phyloP scores from a whole-genome alignment of 768 basidiomycete species.

The Tulasnella sp. region DNA sequence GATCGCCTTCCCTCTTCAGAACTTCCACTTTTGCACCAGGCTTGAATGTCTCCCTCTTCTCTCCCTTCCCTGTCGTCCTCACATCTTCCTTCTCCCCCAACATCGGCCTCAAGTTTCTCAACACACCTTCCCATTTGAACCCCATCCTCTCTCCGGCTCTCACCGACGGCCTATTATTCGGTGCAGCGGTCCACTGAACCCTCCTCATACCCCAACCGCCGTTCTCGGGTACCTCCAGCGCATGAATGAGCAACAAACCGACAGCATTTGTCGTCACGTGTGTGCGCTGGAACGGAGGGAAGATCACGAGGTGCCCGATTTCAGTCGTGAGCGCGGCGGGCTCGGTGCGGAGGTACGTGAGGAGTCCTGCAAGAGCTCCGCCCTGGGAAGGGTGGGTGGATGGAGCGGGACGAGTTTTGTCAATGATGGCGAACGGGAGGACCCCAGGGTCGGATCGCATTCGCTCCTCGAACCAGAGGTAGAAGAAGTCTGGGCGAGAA shows the following conservation, averaged over 20 bases:
- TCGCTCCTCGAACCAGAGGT: conserved; percentile 8
- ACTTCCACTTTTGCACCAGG: not conserved
- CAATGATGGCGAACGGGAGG: conserved; percentile 41
- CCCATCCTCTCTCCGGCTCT: conserved; percentile 47
- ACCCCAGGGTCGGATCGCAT: conserved; percentile 27
- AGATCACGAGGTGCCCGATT: conserved; percentile 42
- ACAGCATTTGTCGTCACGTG: conserved; percentile 44
- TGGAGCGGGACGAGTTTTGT: conserved; percentile 33
- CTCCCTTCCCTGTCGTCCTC: not conserved
- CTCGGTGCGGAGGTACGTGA: conserved; percentile 40
- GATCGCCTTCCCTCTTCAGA: not conserved
- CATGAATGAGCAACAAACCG: conserved; percentile 30
- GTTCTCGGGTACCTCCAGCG: conserved; percentile 19
- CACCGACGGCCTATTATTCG: conserved; percentile 38
- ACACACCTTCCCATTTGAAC: conserved; percentile 41
- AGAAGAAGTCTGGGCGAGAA: conserved; percentile 1
- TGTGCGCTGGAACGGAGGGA: conserved; percentile 50
- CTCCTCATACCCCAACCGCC: conserved; percentile 46
- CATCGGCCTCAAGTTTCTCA: conserved; percentile 38
- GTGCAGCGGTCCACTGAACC: conserved; percentile 49
- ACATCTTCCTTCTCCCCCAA: conserved; percentile 15
- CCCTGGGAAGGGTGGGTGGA: conserved; percentile 15
- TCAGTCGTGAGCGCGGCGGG: conserved; percentile 36
- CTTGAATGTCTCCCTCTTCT: not conserved
- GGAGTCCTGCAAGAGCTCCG: conserved; percentile 37